Conservation (phyloP, 2,329 filamentous ascomycete species). For the Fusarium brevicatenulatum region DNA sequence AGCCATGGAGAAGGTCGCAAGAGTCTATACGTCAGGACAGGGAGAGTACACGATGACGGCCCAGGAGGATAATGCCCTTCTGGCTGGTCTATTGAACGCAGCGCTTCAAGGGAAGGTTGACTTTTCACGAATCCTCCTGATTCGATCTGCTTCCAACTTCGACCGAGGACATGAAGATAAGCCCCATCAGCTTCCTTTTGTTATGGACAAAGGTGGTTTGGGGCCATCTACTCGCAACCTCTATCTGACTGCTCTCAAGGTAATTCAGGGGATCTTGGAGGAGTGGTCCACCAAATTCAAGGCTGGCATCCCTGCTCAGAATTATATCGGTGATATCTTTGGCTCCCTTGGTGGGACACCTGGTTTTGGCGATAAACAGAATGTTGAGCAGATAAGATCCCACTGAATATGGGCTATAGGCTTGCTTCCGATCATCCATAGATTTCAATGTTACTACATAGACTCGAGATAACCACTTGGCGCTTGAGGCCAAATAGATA, state of each 20-base stretch:
- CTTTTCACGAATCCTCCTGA: constrained; percentile 27
- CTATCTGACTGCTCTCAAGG: constrained; percentile 24
- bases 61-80: constrained; percentile 34
- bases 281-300: constrained; percentile 24
- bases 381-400: background rate
- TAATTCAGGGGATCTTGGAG: constrained; percentile 17
- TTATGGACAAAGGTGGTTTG: constrained; percentile 36
- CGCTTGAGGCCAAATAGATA: background rate
- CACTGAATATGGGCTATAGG: background rate
- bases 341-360: constrained; percentile 32
- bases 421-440: background rate
- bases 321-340: constrained; percentile 36
- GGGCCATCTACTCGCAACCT: constrained; percentile 32
- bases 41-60: constrained; percentile 36
- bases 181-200: constrained; percentile 30
- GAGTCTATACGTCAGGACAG: constrained; percentile 25
- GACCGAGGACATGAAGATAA: constrained; percentile 32
- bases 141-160: constrained; percentile 38
- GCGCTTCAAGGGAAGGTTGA: constrained; percentile 23
- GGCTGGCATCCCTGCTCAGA: constrained; percentile 4
- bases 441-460: background rate
- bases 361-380: constrained; percentile 22
- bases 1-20: constrained; percentile 31
- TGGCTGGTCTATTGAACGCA: constrained; percentile 28
- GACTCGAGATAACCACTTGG: background rate